Evolutionary conservation across 305 asterid genomes (phyloP).

Genomic region (Fraxinus velutina): DNA sequence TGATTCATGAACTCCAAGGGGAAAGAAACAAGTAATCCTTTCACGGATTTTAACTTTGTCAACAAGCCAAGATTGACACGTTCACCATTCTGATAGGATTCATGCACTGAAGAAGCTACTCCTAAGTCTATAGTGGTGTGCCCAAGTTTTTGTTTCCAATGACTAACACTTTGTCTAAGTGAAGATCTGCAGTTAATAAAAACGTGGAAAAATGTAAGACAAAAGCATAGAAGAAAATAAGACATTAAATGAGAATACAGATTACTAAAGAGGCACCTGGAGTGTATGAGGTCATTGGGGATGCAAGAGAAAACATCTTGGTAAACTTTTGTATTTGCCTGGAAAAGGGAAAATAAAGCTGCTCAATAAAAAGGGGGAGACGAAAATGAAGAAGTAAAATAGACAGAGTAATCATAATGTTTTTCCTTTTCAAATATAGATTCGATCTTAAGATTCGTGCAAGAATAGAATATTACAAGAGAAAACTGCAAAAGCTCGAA

Average conservation of each 20-base stretch:
- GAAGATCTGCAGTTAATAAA: conserved; percentile 48
- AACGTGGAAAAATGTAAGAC: conserved; percentile 1
- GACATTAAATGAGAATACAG: not conserved
- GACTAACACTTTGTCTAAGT: conserved; percentile 70
- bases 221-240: not conserved
- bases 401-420: not conserved
- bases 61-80: conserved; percentile 32
- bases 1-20: conserved; percentile 80
- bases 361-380: not conserved
- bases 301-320: conserved; percentile 80
- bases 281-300: conserved; percentile 74
- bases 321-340: conserved; percentile 73
- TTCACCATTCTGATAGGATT: conserved; percentile 42
- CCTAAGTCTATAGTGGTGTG: conserved; percentile 89
- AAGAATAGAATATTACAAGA: not conserved
- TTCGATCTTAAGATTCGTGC: not conserved
- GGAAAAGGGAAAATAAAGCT: conserved; percentile 21
- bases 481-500: not conserved
- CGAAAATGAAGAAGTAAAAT: not conserved
- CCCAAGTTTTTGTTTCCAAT: conserved; percentile 70
- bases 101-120: conserved; percentile 64
- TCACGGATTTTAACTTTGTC: conserved; percentile 47
- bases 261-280: conserved; percentile 50
- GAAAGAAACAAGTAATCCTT: conserved; percentile 76
- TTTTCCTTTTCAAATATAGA: not conserved